phyloP scores from a whole-genome alignment of 495 filamentous ascomycete species.

The Pseudotulostoma volvatum region DNA sequence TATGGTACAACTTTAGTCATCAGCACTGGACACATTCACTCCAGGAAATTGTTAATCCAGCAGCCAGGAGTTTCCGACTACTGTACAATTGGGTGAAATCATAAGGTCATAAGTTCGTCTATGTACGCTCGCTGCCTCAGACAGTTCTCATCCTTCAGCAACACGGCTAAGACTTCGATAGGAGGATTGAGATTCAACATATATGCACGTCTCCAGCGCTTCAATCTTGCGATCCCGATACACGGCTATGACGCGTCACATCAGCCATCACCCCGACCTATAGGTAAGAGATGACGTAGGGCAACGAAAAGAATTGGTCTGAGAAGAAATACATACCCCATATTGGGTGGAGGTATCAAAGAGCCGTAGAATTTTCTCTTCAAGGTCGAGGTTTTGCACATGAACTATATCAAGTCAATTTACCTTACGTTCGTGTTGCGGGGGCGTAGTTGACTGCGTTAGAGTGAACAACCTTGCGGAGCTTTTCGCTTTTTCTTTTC shows the following conservation, averaged over 20 bases:
- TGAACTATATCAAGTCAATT: constrained; percentile 38
- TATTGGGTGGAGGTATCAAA: constrained; percentile 82
- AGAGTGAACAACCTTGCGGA: constrained; percentile 11
- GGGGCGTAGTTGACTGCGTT: background rate
- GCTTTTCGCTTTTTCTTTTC: constrained; percentile 45
- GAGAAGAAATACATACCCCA: constrained; percentile 47
- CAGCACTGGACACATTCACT: background rate
- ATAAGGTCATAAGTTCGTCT: constrained; percentile 54
- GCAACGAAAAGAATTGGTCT: background rate
- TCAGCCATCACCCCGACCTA: constrained; percentile 7
- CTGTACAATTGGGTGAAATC: background rate
- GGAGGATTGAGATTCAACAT: constrained; percentile 67
- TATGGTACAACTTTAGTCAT: background rate
- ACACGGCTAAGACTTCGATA: constrained; percentile 75
- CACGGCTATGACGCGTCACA: constrained; percentile 45
- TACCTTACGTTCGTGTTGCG: background rate
- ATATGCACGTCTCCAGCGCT: constrained; percentile 80
- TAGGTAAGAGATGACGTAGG: background rate
- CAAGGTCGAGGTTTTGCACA: constrained; percentile 47
- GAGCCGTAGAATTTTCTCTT: constrained; percentile 75
- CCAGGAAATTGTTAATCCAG: too few species aligned
- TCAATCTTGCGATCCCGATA: constrained; percentile 64
- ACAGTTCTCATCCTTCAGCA: constrained; percentile 49
- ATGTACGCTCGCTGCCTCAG: constrained; percentile 50
- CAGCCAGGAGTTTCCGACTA: too few species aligned